Base-by-base conservation (phyloP, 306 rosid species). In the Cicer yamashitae region DNA sequence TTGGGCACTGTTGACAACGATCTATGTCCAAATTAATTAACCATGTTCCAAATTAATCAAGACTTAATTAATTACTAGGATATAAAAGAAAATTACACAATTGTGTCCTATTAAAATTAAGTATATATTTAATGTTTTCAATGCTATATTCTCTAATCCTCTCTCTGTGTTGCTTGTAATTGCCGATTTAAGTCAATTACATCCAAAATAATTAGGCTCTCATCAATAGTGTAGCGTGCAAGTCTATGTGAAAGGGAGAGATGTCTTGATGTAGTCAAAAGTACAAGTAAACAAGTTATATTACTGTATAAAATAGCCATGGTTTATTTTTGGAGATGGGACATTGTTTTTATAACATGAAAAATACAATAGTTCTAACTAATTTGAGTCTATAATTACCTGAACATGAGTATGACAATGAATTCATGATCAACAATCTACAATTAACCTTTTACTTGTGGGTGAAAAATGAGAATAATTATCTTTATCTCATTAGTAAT, bases 111-210 rank as follows among this genome's bases (percentile, higher is more conserved):
- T 12, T 30, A 4, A 30, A 30, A 30, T 30, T 30, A 30, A 30
- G 5, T 30, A 30, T 4, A 30, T 30, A 30, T 30, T 30, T 30
- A 30, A 30, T 30, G 7, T 46, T 11, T 60, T 60, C 53, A 47
- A 58, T 72, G 47, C n/a, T 41, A 4, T 18, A 60, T 44, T 53
- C 34, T n/a, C 60, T 11, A n/a, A 39, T 51, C 34, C 67, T 40
- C 17, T 37, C 59, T 8, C 6, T 44, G n/a, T 63, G 54, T 63
- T 70, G 81, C 84, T 79, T 75, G 54, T 75, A 56, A 56, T 54
- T 69, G 78, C 44, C 3, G 39, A 77, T 37, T 58, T 48, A 63
- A 71, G 74, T 64, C 22, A 39, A 10, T 38, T 38, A 47, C 63
- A 56, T 8, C 50, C 8, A 41, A 61, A 61, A 18, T 60, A 44